Conservation (phyloP, 2,329 filamentous ascomycete species). For the Beauveria scarabaeidicola region DNA sequence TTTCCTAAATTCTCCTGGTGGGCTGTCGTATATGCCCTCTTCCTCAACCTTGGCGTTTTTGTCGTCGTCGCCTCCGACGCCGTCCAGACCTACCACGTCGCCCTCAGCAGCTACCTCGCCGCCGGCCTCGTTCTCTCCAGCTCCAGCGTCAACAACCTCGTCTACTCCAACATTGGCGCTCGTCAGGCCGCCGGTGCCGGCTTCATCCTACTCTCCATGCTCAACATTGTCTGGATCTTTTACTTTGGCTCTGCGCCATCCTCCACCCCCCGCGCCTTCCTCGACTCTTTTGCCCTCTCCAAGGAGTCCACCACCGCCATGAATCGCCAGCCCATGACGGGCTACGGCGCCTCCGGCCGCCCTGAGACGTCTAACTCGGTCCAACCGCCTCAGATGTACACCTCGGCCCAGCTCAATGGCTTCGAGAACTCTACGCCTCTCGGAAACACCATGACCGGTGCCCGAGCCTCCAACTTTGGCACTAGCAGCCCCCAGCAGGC, state of each 20-base stretch:
- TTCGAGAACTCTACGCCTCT: constrained; percentile 94
- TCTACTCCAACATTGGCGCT: constrained; percentile 66
- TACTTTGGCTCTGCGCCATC: constrained; percentile 94
- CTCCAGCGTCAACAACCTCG: constrained; percentile 74
- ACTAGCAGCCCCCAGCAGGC: constrained; percentile 29
- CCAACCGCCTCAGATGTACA: constrained; percentile 91
- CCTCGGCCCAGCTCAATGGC: constrained; percentile 85
- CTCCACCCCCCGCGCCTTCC: constrained; percentile 76
- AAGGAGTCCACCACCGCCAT: constrained; percentile 60
- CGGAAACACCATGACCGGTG: constrained; percentile 47
- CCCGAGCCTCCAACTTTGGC: constrained; percentile 28
- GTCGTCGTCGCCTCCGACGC: constrained; percentile 78
- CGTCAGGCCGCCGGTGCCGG: constrained; percentile 84
- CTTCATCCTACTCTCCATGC: constrained; percentile 89
- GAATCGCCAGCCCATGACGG: constrained; percentile 63
- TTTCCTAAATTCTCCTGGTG: constrained; percentile 94
- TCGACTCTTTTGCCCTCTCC: constrained; percentile 90
- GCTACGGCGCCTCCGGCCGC: constrained; percentile 61
- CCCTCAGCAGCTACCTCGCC: constrained; percentile 78
- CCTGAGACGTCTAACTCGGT: constrained; percentile 76
- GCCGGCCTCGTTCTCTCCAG: constrained; percentile 79
- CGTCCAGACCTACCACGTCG: constrained; percentile 82
- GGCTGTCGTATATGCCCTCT: constrained; percentile 77
- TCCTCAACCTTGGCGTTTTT: constrained; percentile 70
- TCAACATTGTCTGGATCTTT: constrained; percentile 93